Percentiles rank a stretch among this genome's conserved stretches.
These are phyloP conservation scores for Yarrowia yakushimensis DNA, from an alignment of 805 yeast genomes.

Conservation along the genomic window DNA sequence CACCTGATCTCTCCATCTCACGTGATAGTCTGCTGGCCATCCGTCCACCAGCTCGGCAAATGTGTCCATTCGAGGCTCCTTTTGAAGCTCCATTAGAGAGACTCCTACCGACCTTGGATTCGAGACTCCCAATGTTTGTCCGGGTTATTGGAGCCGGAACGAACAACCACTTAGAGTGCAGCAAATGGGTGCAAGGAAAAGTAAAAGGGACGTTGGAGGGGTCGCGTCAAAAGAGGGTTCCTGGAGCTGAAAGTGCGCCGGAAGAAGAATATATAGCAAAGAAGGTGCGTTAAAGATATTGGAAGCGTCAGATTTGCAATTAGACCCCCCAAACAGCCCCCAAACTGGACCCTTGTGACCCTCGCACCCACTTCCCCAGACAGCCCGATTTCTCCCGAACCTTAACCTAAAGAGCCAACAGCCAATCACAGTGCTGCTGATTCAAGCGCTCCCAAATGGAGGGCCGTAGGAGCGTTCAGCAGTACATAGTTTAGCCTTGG, in stretches of 20 bases:
- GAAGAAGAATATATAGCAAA: not conserved
- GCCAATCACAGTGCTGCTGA: conserved; percentile 14
- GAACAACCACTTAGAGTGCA: conserved; percentile 8
- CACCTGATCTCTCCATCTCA: not conserved
- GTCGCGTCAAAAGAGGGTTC: not conserved
- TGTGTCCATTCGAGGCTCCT: too few relatives aligned
- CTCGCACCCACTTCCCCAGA: not conserved
- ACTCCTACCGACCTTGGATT: too few relatives aligned
- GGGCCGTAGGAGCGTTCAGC: not conserved
- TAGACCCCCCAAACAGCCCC: not conserved
- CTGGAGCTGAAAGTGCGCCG: not conserved
- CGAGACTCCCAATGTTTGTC: too few relatives aligned
- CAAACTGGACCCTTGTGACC: not conserved
- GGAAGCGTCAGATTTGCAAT: not conserved
- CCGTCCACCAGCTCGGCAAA: not conserved
- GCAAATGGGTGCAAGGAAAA: not conserved
- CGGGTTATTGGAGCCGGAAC: conserved; percentile 1
- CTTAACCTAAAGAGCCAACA: not conserved
- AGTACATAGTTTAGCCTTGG: conserved; percentile 17
- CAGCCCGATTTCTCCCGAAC: conserved; percentile 24
- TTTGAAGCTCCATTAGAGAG: too few relatives aligned
- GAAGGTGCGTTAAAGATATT: too few relatives aligned
- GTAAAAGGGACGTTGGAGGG: too few relatives aligned
- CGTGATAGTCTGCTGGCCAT: not conserved
- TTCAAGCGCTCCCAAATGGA: not conserved